Evolutionary conservation across 805 yeast genomes (phyloP).

Genomic region (Starmera caribaea): DNA sequence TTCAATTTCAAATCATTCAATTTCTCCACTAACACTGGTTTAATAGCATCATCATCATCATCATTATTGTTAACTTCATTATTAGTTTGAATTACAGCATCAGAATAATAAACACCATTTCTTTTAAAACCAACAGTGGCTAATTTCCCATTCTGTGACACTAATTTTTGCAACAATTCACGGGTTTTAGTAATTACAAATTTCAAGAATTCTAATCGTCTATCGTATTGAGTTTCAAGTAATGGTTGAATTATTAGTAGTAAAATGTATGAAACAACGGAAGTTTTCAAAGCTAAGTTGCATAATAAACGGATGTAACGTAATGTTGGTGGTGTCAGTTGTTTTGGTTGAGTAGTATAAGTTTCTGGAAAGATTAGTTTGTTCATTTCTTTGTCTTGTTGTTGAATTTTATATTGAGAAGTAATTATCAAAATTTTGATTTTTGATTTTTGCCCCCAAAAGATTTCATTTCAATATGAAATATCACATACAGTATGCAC

Average conservation of each 20-base stretch:
- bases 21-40: slow-evolving; percentile 4
- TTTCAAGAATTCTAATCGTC: slow-evolving; percentile 26
- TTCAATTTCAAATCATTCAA: slow-evolving; percentile 20
- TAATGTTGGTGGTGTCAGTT: no score
- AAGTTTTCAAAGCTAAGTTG: background rate
- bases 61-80: slow-evolving; percentile 1
- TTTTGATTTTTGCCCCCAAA: no score
- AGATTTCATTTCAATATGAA: no score
- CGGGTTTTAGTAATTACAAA: slow-evolving; percentile 21
- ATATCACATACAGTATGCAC: no score
- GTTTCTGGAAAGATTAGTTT: no score
- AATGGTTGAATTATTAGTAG: slow-evolving; percentile 31
- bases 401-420: no score
- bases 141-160: slow-evolving; percentile 19
- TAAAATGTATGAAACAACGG: slow-evolving; percentile 21
- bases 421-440: no score
- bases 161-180: slow-evolving; percentile 17
- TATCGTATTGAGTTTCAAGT: slow-evolving; percentile 26
- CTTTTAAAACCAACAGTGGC: slow-evolving; percentile 34
- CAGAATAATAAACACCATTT: slow-evolving; percentile 27
- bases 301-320: no score
- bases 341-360: no score
- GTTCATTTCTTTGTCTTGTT: no score
- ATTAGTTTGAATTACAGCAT: slow-evolving; percentile 21
- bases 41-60: no score